phyloP scores from a whole-genome alignment of 2,329 filamentous ascomycete genomes.

The Fusarium kyushuense region DNA sequence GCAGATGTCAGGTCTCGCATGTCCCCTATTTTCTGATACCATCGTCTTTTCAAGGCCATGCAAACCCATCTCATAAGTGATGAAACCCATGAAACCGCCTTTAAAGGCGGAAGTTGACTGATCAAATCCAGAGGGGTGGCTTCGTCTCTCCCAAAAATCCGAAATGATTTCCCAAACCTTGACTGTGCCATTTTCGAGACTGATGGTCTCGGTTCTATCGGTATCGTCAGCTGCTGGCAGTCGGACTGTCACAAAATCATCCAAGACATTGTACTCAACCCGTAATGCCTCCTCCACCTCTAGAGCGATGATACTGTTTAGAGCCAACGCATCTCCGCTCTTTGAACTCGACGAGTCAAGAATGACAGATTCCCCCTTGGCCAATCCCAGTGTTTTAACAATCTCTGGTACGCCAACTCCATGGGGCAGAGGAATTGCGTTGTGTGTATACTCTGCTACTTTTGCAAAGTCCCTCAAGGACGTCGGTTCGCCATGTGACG shows the following conservation, averaged over 20 bases:
- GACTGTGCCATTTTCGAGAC: slow-evolving; percentile 46
- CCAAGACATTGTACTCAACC: slow-evolving; percentile 68
- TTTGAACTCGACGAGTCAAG: slow-evolving; percentile 70
- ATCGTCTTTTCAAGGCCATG: slow-evolving; percentile 50
- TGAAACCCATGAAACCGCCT: slow-evolving; percentile 86
- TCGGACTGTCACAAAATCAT: slow-evolving; percentile 53
- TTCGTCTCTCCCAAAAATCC: slow-evolving; percentile 55
- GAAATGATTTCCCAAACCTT: slow-evolving; percentile 65
- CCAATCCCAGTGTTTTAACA: slow-evolving; percentile 62
- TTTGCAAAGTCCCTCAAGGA: slow-evolving; percentile 33
- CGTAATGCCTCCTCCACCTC: slow-evolving; percentile 68
- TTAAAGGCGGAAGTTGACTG: slow-evolving; percentile 69
- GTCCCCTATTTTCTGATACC: slow-evolving; percentile 47
- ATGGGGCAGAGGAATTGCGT: slow-evolving; percentile 58
- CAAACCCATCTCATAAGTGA: slow-evolving; percentile 86
- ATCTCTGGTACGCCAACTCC: slow-evolving; percentile 66
- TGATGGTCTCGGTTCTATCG: slow-evolving; percentile 32
- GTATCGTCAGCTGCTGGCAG: slow-evolving; percentile 30
- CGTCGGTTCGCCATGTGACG: not conserved
- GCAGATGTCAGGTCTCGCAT: slow-evolving; percentile 75
- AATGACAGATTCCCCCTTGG: slow-evolving; percentile 63
- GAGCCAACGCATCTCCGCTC: slow-evolving; percentile 57
- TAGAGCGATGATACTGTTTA: slow-evolving; percentile 80
- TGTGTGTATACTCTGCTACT: slow-evolving; percentile 53
- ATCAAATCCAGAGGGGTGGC: slow-evolving; percentile 35